These are phyloP conservation scores for Conticribra guillardii DNA, from an alignment of 108 stramenopile genomes.

Conservation along the genomic window DNA sequence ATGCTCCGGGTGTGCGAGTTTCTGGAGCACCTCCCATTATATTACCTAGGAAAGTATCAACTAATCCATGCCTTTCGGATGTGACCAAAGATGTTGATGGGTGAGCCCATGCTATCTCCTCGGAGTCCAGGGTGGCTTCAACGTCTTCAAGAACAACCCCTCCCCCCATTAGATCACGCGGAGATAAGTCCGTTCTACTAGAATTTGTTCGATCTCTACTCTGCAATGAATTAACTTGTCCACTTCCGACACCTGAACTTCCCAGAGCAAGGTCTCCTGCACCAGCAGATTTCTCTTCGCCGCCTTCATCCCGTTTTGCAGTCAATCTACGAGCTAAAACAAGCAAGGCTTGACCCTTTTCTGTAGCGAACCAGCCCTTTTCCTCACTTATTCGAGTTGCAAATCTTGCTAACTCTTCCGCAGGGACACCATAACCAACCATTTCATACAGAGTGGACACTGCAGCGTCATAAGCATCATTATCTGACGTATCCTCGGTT, in stretches of 20 bases:
- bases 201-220: conserved; percentile 9
- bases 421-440: conserved; percentile 84
- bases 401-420: conserved; percentile 82
- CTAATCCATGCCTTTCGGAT: conserved; percentile 9
- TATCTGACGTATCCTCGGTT: conserved; percentile 54
- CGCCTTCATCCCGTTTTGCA: conserved; percentile 73
- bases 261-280: conserved; percentile 25
- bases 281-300: conserved; percentile 50
- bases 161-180: conserved; percentile 4
- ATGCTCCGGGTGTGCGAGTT: conserved; percentile 2
- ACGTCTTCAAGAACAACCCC: conserved; percentile 9
- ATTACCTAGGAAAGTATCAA: conserved; percentile 30
- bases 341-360: conserved; percentile 75
- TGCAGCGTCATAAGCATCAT: conserved; percentile 73
- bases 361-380: conserved; percentile 78
- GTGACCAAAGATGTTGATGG: conserved; percentile 35
- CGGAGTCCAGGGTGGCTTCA: conserved; percentile 39
- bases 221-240: conserved; percentile 4
- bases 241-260: neutral
- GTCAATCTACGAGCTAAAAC: conserved; percentile 77
- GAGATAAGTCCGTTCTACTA: too few species aligned
- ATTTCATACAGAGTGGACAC: conserved; percentile 91
- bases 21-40: conserved; percentile 20
- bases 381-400: conserved; percentile 68
- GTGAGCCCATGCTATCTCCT: conserved; percentile 74